Evolutionary conservation across 2,329 filamentous ascomycete species (phyloP).

Genomic region (Aspergillus piperis): DNA sequence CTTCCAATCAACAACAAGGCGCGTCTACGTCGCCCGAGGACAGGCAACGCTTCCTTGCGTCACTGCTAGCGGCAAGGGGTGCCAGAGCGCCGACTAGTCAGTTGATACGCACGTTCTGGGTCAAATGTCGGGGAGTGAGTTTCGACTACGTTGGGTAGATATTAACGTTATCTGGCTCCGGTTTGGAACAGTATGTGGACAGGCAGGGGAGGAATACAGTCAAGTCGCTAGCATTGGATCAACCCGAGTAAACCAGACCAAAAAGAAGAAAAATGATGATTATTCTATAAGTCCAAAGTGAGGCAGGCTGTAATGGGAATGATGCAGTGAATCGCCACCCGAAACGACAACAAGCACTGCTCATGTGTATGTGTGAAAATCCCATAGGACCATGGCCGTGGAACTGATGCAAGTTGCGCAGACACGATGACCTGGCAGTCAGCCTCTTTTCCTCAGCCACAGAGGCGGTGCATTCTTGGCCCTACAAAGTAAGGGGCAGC

Average conservation of each 20-base stretch:
- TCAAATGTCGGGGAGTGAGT: conserved; percentile 45
- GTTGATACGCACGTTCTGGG: conserved; percentile 46
- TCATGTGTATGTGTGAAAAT: conserved; percentile 3
- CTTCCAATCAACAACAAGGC: conserved; percentile 23
- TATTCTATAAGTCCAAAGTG: conserved; percentile 16
- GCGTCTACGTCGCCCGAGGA: conserved; percentile 36
- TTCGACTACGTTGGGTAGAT: conserved; percentile 42
- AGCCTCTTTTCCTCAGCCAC: conserved; percentile 23
- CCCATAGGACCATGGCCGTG: conserved; percentile 1
- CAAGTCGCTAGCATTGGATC: neutral
- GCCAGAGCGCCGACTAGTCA: conserved; percentile 39
- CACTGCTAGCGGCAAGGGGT: conserved; percentile 42
- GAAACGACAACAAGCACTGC: neutral
- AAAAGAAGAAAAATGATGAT: neutral
- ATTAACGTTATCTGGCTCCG: conserved; percentile 9
- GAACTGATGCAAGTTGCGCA: neutral
- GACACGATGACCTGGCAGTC: conserved; percentile 6
- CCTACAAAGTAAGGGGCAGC: conserved; percentile 10
- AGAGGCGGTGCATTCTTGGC: conserved; percentile 25
- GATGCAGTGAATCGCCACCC: neutral
- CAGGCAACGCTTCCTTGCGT: conserved; percentile 44
- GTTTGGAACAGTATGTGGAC: conserved; percentile 1
- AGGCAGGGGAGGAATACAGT: conserved; percentile 1
- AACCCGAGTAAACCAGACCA: conserved; percentile 8
- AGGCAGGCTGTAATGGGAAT: conserved; percentile 12